Evolutionary conservation across 1,284 basidiomycete species (phyloP), one percentile per base, ranked within the genome.

Genomic region (Apiotrichum gracile): DNA sequence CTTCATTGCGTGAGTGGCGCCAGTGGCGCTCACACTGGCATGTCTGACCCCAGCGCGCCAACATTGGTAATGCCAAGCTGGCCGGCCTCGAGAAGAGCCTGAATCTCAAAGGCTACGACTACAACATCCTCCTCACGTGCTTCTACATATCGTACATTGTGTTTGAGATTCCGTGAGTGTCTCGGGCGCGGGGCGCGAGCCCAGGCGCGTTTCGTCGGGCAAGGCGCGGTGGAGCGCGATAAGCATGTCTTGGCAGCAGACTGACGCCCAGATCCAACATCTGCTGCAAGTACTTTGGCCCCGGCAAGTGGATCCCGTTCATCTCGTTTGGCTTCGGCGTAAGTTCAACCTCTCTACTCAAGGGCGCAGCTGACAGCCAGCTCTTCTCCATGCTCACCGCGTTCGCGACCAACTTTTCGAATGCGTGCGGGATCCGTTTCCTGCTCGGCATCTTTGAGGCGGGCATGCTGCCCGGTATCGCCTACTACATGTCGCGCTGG

Each of bases 391-490:
- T 69, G 34, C 48, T 46, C 2, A 65, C 62, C 5, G 59, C 62
- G 12, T 69, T 66, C 48, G 60, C 66, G 14, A 51, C 57, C 16
- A 62, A 48, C 46, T 59, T 60, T 24, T 48, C 51, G n/a, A 16
- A 21, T 2, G 53, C 51, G 4, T 21, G 43, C 4, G 54, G 38
- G 1, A 58, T 69, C 2, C 61, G 67, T 16, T 58, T 60, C 39
- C 51, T 66, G 0, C 61, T 69, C 6, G 72, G 72, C 58, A 57
- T 74, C 12, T 59, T 64, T 14, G 67, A 69, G 40, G 52, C 61
- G 7, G 64, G 63, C 44, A 61, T 64, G 14, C 61, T 69, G 39
- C 68, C 68, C 4, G 68, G 68, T 6, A 59, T 66, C 27, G 60
- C 64, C 22, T 67, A 66, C 51, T 55, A 64, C 51, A 58, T 69